Percentiles rank a stretch among this genome's conserved stretches.
Conservation (phyloP, 768 basidiomycete genomes). For the Termitomyces sp. region DNA sequence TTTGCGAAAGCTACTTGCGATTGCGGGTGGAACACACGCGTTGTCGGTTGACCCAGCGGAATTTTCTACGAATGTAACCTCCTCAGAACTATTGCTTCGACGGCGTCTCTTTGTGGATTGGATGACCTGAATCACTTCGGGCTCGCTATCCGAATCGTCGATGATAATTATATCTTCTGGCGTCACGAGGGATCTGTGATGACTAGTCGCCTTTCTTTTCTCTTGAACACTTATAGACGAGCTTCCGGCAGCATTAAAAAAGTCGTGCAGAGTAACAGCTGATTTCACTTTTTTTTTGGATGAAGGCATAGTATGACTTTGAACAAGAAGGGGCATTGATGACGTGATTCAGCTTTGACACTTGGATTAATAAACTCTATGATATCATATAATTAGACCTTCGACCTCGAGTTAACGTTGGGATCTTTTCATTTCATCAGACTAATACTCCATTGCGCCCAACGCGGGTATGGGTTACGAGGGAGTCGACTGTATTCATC, state of each 20-base stretch:
- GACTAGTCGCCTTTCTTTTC: not conserved
- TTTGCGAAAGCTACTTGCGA: not conserved
- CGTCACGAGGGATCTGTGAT: constrained; percentile 2
- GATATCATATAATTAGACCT: too few relatives aligned
- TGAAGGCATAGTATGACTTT: constrained; percentile 25
- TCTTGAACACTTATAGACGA: constrained; percentile 1
- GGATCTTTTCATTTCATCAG: too few relatives aligned
- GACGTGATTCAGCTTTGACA: not conserved
- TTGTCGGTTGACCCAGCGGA: not conserved
- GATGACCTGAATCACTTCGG: constrained; percentile 8
- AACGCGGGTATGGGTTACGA: too few relatives aligned
- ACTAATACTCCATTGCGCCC: too few relatives aligned
- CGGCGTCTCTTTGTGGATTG: constrained; percentile 17
- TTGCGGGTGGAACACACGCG: not conserved
- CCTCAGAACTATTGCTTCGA: constrained; percentile 22
- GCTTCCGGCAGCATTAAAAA: constrained; percentile 30
- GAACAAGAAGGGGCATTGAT: not conserved
- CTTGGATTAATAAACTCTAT: too few relatives aligned
- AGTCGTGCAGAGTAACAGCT: constrained; percentile 38
- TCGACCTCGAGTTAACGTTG: too few relatives aligned
- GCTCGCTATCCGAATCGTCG: constrained; percentile 47
- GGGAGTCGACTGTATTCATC: too few relatives aligned
- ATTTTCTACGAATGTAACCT: constrained; percentile 28
- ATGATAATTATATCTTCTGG: constrained; percentile 50
- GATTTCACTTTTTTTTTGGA: constrained; percentile 30